A percentile compares a stretch with the other conserved stretches of the same genome.
Conservation (phyloP, 257 asterid genomes). For the Forsythia viridissima region DNA sequence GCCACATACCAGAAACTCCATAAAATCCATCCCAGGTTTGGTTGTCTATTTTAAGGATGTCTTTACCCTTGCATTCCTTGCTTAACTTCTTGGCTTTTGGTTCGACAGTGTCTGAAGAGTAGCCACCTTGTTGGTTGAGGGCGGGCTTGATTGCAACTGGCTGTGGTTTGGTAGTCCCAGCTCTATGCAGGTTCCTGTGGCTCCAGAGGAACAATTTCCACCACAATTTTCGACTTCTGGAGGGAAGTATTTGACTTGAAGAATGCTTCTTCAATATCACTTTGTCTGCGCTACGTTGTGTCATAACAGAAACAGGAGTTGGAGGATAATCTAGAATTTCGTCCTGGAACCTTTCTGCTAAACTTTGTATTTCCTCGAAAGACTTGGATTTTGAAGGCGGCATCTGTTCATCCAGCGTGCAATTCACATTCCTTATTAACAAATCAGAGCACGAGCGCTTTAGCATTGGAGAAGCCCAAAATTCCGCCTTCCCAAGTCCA, state of each 20-base stretch:
- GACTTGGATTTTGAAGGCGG: conserved; percentile 45
- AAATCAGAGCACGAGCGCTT: conserved; percentile 68
- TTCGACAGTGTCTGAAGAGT: conserved; percentile 75
- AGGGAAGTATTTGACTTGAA: conserved; percentile 76
- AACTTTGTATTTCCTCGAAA: conserved; percentile 50
- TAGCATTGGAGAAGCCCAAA: conserved; percentile 53
- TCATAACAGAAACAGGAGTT: conserved; percentile 54
- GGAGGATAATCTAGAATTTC: conserved; percentile 22
- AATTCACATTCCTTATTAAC: conserved; percentile 36
- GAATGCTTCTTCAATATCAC: conserved; percentile 80
- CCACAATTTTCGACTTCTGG: conserved; percentile 71
- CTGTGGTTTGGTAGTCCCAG: conserved; percentile 26
- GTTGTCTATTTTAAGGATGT: conserved; percentile 27
- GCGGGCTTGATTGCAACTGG: conserved; percentile 31
- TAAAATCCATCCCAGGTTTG: conserved; percentile 47
- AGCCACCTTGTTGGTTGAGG: conserved; percentile 63
- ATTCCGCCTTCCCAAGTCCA: conserved; percentile 41
- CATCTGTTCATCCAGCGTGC: conserved; percentile 31
- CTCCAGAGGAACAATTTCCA: conserved; percentile 85
- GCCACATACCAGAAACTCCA: conserved; percentile 68
- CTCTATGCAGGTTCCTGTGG: conserved; percentile 57
- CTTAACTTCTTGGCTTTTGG: conserved; percentile 32
- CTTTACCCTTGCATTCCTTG: conserved; percentile 32
- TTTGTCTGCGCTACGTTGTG: conserved; percentile 62
- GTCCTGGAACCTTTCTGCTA: conserved; percentile 34